Conservation (phyloP, 495 filamentous ascomycete genomes). For the Acidiella bohemica region DNA sequence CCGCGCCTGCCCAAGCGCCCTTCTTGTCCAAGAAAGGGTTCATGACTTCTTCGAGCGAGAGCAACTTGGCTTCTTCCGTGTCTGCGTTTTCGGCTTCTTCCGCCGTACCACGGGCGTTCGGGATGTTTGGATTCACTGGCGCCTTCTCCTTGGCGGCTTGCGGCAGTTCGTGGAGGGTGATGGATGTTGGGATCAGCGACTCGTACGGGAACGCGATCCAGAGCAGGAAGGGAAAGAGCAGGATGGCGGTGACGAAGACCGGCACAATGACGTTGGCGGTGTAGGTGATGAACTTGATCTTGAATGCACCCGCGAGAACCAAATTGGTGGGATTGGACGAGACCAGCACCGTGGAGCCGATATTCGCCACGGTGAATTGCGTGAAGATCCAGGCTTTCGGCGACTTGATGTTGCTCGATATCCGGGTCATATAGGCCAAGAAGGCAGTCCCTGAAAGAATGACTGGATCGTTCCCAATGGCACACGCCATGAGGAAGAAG, state of each 20-base stretch:
- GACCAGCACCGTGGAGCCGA: constrained; percentile 53
- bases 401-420: constrained; percentile 52
- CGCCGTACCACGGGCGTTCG: constrained; percentile 41
- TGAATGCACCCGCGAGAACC: constrained; percentile 54
- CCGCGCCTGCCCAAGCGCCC: constrained; percentile 44
- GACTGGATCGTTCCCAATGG: constrained; percentile 58
- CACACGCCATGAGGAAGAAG: constrained; percentile 50
- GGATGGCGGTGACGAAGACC: constrained; percentile 45
- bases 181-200: constrained; percentile 45
- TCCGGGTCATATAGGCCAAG: constrained; percentile 56
- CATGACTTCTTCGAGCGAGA: constrained; percentile 54
- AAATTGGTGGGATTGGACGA: constrained; percentile 61
- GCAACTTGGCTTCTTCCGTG: constrained; percentile 33
- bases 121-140: constrained; percentile 56
- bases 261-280: constrained; percentile 59
- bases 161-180: constrained; percentile 51
- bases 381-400: constrained; percentile 54
- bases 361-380: constrained; percentile 56
- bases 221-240: constrained; percentile 50
- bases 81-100: constrained; percentile 40
- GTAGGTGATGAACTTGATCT: constrained; percentile 52
- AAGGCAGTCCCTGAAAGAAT: constrained; percentile 57
- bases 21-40: constrained; percentile 54
- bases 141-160: constrained; percentile 38
- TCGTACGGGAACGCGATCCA: constrained; percentile 50